Conservation (phyloP, 1,284 basidiomycete genomes). For the Mycosarcoma mackinlayi region DNA sequence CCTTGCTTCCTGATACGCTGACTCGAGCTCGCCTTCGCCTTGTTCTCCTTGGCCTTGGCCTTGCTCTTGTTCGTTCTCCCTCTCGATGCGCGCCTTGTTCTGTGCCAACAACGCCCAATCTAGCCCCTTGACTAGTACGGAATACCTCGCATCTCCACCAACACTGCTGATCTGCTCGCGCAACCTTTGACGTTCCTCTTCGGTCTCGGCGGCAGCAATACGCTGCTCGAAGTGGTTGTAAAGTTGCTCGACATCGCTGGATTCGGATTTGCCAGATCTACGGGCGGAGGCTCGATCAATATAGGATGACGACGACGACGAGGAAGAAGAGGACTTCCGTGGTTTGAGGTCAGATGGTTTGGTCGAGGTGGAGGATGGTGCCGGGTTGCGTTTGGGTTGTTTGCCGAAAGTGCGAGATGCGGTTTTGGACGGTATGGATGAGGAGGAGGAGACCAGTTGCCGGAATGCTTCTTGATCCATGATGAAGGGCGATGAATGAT, state of each 20-base stretch:
- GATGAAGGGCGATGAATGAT: background rate
- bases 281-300: slow-evolving; percentile 49
- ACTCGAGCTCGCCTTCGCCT: slow-evolving; percentile 82
- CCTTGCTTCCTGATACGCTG: slow-evolving; percentile 71
- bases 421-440: slow-evolving; percentile 3
- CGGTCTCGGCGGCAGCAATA: slow-evolving; percentile 71
- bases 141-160: slow-evolving; percentile 86
- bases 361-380: slow-evolving; percentile 5
- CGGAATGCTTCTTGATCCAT: slow-evolving; percentile 64
- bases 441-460: slow-evolving; percentile 38
- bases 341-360: slow-evolving; percentile 35
- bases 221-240: slow-evolving; percentile 81
- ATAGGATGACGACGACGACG: too few species aligned
- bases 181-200: slow-evolving; percentile 72
- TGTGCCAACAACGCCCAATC: slow-evolving; percentile 86
- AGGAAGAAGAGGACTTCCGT: slow-evolving; percentile 5
- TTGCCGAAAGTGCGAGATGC: slow-evolving; percentile 25
- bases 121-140: slow-evolving; percentile 88
- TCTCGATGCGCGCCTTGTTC: slow-evolving; percentile 76
- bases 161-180: slow-evolving; percentile 82
- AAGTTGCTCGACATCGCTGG: slow-evolving; percentile 78
- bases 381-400: slow-evolving; percentile 15
- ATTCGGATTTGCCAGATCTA: slow-evolving; percentile 35
- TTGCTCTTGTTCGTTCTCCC: slow-evolving; percentile 19
- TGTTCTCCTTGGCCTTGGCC: slow-evolving; percentile 70